phyloP scores from a whole-genome alignment of 306 rosid species.

The Hylodesmum podocarpum region DNA sequence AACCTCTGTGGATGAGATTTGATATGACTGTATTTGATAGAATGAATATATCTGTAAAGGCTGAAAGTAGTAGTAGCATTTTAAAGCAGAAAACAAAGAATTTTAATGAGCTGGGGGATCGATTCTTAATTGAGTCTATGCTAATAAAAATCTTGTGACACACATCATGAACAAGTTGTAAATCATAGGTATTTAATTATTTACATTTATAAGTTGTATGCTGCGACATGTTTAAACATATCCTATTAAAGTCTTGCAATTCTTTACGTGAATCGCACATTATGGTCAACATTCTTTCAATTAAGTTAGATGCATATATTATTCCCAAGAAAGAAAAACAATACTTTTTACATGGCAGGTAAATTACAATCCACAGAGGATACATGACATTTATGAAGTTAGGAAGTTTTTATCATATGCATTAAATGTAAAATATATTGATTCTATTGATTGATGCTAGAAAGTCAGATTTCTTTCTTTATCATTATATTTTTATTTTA shows the following conservation, averaged over 20 bases:
- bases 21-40: conserved; percentile 17
- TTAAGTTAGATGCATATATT: background rate
- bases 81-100: conserved; percentile 3
- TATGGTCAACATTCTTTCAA: conserved; percentile 19
- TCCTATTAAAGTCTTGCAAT: conserved; percentile 3
- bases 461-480: background rate
- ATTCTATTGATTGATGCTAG: background rate
- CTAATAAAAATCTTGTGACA: background rate
- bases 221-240: conserved; percentile 33
- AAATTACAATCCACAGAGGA: background rate
- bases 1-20: background rate
- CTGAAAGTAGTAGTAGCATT: background rate
- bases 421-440: background rate
- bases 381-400: background rate
- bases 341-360: background rate
- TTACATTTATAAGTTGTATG: conserved; percentile 18
- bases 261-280: conserved; percentile 27
- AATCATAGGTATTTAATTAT: background rate
- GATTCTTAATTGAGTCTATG: conserved; percentile 12
- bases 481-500: background rate
- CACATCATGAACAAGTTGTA: conserved; percentile 16
- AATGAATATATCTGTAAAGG: conserved; percentile 14
- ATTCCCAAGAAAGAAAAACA: background rate
- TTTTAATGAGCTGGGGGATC: conserved; percentile 2
- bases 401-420: background rate